Percentiles rank a stretch among this genome's conserved stretches.
Conservation (phyloP, 805 yeast genomes). For the Metschnikowia amazonensis region DNA sequence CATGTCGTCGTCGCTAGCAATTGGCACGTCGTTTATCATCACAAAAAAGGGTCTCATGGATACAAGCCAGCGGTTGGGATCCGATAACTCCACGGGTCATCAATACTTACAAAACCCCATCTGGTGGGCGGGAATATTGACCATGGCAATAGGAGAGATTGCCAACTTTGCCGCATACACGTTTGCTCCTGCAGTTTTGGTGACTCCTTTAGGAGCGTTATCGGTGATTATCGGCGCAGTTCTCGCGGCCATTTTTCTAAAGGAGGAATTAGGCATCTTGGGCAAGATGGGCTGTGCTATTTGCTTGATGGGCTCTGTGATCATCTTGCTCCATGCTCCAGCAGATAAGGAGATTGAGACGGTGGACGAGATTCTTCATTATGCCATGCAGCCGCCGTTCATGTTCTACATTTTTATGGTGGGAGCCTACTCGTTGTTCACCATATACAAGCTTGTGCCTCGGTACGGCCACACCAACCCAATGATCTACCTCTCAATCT, state of each 20-base stretch:
- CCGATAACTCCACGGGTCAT: conserved; percentile 57
- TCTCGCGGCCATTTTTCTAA: conserved; percentile 76
- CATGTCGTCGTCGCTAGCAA: conserved; percentile 80
- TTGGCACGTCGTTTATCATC: conserved; percentile 84
- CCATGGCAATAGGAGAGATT: conserved; percentile 88
- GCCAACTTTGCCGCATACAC: conserved; percentile 95
- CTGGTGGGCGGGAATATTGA: conserved; percentile 91
- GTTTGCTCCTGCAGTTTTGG: conserved; percentile 90
- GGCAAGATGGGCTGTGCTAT: conserved; percentile 94
- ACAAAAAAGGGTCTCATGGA: conserved; percentile 82
- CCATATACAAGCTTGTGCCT: conserved; percentile 84
- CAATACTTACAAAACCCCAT: conserved; percentile 78
- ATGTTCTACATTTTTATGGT: conserved; percentile 62
- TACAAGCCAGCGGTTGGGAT: conserved; percentile 52
- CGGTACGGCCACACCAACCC: conserved; percentile 76
- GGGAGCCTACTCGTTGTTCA: conserved; percentile 63
- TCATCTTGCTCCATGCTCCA: conserved; percentile 88
- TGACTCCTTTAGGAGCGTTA: conserved; percentile 87
- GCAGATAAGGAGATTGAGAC: conserved; percentile 88
- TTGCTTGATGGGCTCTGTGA: conserved; percentile 81
- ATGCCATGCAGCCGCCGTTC: conserved; percentile 77
- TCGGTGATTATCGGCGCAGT: conserved; percentile 91
- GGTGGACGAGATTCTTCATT: conserved; percentile 78
- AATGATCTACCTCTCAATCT: conserved; percentile 83
- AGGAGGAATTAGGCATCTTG: conserved; percentile 81